Base-by-base conservation (phyloP, 768 basidiomycete species). In the Dentipellis fragilis region DNA sequence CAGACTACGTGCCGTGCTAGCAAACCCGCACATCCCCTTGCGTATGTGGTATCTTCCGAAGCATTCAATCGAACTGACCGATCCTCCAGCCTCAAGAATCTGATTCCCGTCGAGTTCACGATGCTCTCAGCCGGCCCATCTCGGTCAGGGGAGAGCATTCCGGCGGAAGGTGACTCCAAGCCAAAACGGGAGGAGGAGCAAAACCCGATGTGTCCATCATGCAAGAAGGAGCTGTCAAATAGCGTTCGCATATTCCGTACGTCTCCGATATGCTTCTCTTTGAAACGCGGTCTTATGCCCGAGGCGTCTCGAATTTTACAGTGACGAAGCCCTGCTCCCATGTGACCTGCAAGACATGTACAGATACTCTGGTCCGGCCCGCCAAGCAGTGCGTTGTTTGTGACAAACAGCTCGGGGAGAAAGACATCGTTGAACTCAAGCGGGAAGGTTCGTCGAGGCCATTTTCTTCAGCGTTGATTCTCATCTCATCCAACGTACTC, bases 291-390 rank as follows among this genome's bases (percentile, higher is more conserved):
- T 39, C 21, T 52, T 49, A 14, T 45, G 34, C 50, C 59, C 45
- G 35, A n/a, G n/a, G n/a, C n/a, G n/a, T n/a, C n/a, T n/a, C n/a
- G n/a, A 46, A 34, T 51, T 23, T 37, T 14, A 8, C 45, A 91
- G 89, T 89, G 40, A 81, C 86, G 75, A 89, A 87, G 67, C 78
- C 86, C 4, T 99, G 95, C 68, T 87, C 85, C 0, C 93, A 99
- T 68, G 93, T 97, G 29, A 79, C 85, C 0, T 99, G 96, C 70
- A 87, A 89, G 65, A 88, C 85, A 6, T 98, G 96, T 68, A 84
- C 84, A 2, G 93, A 97, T 54, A 84, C 89, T 2, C 83, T 98
- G 45, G 85, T 93, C 16, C 80, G 80, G 34, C 81, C 87, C 0
- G 71, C 81, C 6, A 82, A 82, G 62, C 87, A 90, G 63, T 99